Percentiles rank a stretch among this genome's conserved stretches.
phyloP scores from a whole-genome alignment of 1,139 yeast species.

The Zygosaccharomyces pseudobailii region DNA sequence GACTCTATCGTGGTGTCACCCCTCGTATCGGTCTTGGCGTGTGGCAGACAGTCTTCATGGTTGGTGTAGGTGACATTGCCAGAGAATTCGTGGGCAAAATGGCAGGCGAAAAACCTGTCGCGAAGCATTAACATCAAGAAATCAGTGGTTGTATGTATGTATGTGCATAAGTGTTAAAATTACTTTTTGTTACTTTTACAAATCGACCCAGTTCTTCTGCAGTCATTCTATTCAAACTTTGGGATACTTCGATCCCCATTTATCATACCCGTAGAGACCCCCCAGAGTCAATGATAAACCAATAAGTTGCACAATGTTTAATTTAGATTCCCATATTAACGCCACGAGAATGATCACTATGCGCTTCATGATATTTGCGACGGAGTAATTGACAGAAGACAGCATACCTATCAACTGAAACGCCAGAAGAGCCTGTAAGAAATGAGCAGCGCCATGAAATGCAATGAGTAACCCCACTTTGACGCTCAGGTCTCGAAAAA shows the following conservation, averaged over 20 bases:
- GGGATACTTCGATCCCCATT: conserved; percentile 17
- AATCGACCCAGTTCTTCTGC: not conserved
- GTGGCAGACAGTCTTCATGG: conserved; percentile 99
- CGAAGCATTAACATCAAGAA: conserved; percentile 36
- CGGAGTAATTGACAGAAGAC: conserved; percentile 85
- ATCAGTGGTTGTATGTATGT: not conserved
- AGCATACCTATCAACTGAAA: conserved; percentile 83
- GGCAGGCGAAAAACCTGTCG: conserved; percentile 52
- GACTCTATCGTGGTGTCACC: conserved; percentile 92
- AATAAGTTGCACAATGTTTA: conserved; percentile 50
- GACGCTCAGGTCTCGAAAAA: conserved; percentile 34
- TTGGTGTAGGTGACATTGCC: conserved; percentile 95
- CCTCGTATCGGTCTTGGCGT: conserved; percentile 95
- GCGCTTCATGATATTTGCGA: conserved; percentile 83
- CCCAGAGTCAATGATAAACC: conserved; percentile 67
- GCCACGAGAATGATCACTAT: conserved; percentile 80
- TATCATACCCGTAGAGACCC: conserved; percentile 64
- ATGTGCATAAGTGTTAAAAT: conserved; percentile 1
- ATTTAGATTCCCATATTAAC: conserved; percentile 71
- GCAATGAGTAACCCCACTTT: conserved; percentile 39
- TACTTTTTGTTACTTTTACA: not conserved
- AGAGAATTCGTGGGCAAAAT: conserved; percentile 56
- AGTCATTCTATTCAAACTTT: not conserved
- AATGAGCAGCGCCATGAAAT: conserved; percentile 75
- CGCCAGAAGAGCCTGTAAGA: conserved; percentile 78